phyloP scores from a whole-genome alignment of 768 basidiomycete genomes.

The Podaxis sp. region DNA sequence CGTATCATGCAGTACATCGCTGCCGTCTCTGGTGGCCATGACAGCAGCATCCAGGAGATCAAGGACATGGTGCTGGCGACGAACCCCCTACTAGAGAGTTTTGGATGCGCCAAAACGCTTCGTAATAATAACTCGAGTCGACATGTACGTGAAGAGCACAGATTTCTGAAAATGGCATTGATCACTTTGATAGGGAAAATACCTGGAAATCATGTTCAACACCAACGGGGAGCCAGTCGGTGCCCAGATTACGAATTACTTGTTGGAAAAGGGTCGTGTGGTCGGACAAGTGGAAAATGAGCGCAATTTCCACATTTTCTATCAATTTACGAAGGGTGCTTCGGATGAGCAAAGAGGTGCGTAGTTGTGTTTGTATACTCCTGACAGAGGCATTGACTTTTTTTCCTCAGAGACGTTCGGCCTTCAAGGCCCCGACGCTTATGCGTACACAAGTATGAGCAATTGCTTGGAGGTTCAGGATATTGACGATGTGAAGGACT shows the following conservation, averaged over 20 bases:
- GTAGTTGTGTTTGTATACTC: slow-evolving; percentile 19
- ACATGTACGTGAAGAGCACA: slow-evolving; percentile 63
- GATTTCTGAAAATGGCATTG: neutral
- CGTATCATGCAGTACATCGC: slow-evolving; percentile 99
- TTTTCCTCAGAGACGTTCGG: slow-evolving; percentile 79
- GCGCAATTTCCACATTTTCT: slow-evolving; percentile 98
- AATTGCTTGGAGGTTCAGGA: slow-evolving; percentile 90
- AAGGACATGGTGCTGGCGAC: slow-evolving; percentile 99
- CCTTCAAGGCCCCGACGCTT: slow-evolving; percentile 93
- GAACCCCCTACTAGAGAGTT: slow-evolving; percentile 95
- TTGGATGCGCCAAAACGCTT: slow-evolving; percentile 98
- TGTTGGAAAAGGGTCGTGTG: slow-evolving; percentile 94
- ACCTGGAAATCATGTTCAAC: slow-evolving; percentile 99
- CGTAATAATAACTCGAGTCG: slow-evolving; percentile 99
- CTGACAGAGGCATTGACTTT: slow-evolving; percentile 13
- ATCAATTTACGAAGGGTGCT: slow-evolving; percentile 97
- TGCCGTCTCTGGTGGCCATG: slow-evolving; percentile 86
- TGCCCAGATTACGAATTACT: slow-evolving; percentile 97
- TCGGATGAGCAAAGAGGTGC: slow-evolving; percentile 84
- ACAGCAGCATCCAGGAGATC: slow-evolving; percentile 93
- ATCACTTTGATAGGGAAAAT: slow-evolving; percentile 77
- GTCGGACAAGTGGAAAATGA: slow-evolving; percentile 97
- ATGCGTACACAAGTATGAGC: slow-evolving; percentile 89
- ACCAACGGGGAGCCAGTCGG: slow-evolving; percentile 89
- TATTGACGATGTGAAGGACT: slow-evolving; percentile 89